A percentile compares a stretch with the other conserved stretches of the same genome.
Evolutionary conservation across 1,139 yeast genomes (phyloP).

Genomic region (Hansenula sp.): DNA sequence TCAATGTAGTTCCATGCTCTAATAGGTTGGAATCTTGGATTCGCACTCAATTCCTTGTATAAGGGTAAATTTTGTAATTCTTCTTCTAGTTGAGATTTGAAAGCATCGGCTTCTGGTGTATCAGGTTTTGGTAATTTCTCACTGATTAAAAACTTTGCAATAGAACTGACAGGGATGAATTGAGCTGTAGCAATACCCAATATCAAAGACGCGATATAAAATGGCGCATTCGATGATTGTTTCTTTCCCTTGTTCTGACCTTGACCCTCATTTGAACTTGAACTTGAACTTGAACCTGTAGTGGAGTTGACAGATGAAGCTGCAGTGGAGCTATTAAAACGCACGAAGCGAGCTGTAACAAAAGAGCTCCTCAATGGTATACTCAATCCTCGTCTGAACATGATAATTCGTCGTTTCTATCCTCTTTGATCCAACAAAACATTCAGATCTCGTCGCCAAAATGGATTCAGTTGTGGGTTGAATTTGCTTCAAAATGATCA

Average conservation of each 20-base stretch:
- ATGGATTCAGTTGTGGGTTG: not conserved
- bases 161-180: conserved; percentile 20
- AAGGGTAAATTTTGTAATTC: conserved; percentile 50
- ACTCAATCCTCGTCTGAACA: not conserved
- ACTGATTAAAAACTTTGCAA: conserved; percentile 18
- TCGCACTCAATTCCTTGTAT: conserved; percentile 41
- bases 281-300: not conserved
- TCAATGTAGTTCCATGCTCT: conserved; percentile 63
- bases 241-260: not conserved
- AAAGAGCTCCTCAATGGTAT: not conserved
- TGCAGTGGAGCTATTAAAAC: not conserved
- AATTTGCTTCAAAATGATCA: too few species aligned
- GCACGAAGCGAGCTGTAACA: not conserved
- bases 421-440: too few species aligned
- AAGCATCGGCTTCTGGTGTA: conserved; percentile 25
- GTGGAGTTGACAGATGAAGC: not conserved
- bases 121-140: conserved; percentile 18
- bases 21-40: conserved; percentile 39
- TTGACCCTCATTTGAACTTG: not conserved
- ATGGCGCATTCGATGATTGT: conserved; percentile 9
- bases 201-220: conserved; percentile 19
- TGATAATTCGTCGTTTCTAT: too few species aligned
- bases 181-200: conserved; percentile 23
- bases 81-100: conserved; percentile 35
- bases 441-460: too few species aligned